Base-by-base conservation (phyloP, 306 rosid species). In the Fagus sylvatica region DNA sequence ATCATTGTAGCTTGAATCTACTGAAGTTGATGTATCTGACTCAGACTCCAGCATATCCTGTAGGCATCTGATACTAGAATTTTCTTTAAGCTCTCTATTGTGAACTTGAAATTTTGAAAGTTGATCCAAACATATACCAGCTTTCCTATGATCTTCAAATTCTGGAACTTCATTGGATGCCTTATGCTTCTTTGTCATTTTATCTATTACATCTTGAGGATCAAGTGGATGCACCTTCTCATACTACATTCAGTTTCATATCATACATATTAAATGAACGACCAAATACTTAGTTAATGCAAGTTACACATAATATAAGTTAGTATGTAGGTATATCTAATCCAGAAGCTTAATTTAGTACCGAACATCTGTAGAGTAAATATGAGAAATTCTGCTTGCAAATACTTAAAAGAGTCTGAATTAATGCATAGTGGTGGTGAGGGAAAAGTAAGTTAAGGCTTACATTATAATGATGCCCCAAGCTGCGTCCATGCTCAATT, bases 191-290 rank as follows among this genome's bases (percentile, higher is more conserved):
- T 66, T 71, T 51, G 42, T 76, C 76, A 62, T 73, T 49, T 30
- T 48, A 77, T 72, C 60, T 56, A 51, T 79, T 76, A 46, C 76
- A 75, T 75, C 76, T 54, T 82, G 87, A 75, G 69, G 75, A 69
- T 86, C 90, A 79, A 88, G 75, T 59, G 87, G 89, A 74, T 86
- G 91, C 69, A 91, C 80, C 81, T 81, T 89, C 76, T 78, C 87
- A 91, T 78, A 80, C 93, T 88, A 85, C 73, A 79, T 65, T 41
- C 39, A 54, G 71, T 73, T 74, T 39, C 72, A 84, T 51, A 56
- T 33, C 73, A 78, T 51, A 78, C 41, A 75, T 70, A 9, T 69
- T n/a, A 74, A 33, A 79, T 70, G 53, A 33, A 60, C 54, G 34
- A 65, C 10, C 56, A 16, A 15, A 16, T 36, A 34, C 1, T 16